phyloP scores from a whole-genome alignment of 257 asterid species.

The Cynanchum wilfordii region DNA sequence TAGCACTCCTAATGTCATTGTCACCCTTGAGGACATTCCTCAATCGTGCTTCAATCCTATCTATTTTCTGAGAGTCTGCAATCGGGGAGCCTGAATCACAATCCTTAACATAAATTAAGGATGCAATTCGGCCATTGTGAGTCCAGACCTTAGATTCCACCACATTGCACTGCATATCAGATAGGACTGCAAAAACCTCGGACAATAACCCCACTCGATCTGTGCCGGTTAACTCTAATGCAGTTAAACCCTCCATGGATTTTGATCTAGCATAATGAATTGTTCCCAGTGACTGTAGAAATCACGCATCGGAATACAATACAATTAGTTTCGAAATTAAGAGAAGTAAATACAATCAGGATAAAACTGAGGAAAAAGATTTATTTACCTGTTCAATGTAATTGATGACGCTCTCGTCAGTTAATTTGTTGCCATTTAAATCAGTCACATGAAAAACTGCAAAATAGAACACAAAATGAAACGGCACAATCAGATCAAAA shows the following conservation, averaged over 20 bases:
- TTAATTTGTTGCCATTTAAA: conserved; percentile 79
- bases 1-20: conserved; percentile 73
- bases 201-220: conserved; percentile 87
- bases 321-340: background rate
- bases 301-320: background rate
- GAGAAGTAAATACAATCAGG: background rate
- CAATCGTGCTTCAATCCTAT: conserved; percentile 49
- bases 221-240: conserved; percentile 75
- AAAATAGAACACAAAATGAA: conserved; percentile 24
- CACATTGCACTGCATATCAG: conserved; percentile 58
- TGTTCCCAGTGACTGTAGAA: conserved; percentile 72
- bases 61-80: conserved; percentile 56
- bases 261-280: conserved; percentile 59
- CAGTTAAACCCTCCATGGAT: conserved; percentile 70
- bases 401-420: conserved; percentile 75
- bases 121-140: conserved; percentile 84
- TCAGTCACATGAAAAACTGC: conserved; percentile 98
- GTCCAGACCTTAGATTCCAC: conserved; percentile 94
- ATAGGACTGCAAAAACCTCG: conserved; percentile 84
- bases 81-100: conserved; percentile 61
- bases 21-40: conserved; percentile 90
- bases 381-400: conserved; percentile 77
- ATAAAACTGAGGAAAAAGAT: background rate
- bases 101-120: conserved; percentile 67
- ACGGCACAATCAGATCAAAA: conserved; percentile 23